Evolutionary conservation across 306 rosid genomes (phyloP).

Genomic region (Pyrus pyrifolia): DNA sequence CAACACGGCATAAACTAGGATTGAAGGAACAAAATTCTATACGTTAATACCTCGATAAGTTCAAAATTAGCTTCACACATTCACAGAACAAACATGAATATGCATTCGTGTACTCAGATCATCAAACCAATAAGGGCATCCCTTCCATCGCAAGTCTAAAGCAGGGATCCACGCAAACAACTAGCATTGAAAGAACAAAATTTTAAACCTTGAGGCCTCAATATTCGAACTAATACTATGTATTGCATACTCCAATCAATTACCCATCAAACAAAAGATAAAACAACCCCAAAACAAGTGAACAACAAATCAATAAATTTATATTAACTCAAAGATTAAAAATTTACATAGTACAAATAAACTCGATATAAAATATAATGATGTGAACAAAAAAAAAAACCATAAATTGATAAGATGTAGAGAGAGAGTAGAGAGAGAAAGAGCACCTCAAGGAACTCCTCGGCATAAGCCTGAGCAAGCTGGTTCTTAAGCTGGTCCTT

Average conservation of each 20-base stretch:
- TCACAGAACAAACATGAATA: not conserved
- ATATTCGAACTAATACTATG: not conserved
- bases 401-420: not conserved
- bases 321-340: not conserved
- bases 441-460: conserved; percentile 85
- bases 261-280: not conserved
- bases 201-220: not conserved
- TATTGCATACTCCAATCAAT: not conserved
- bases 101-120: not conserved
- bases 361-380: not conserved
- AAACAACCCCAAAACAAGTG: not conserved
- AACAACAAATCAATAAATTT: not conserved
- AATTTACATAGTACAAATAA: not conserved
- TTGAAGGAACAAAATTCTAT: not conserved
- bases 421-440: not conserved
- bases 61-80: not conserved
- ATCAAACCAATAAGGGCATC: not conserved
- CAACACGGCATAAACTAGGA: not conserved
- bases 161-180: not conserved
- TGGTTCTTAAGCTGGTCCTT: conserved; percentile 72
- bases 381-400: not conserved
- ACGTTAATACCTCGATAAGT: not conserved
- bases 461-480: conserved; percentile 89
- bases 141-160: not conserved
- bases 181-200: not conserved